These are phyloP conservation scores for Immersiella caudata DNA, from an alignment of 495 filamentous ascomycete species.

Conservation along the genomic window DNA sequence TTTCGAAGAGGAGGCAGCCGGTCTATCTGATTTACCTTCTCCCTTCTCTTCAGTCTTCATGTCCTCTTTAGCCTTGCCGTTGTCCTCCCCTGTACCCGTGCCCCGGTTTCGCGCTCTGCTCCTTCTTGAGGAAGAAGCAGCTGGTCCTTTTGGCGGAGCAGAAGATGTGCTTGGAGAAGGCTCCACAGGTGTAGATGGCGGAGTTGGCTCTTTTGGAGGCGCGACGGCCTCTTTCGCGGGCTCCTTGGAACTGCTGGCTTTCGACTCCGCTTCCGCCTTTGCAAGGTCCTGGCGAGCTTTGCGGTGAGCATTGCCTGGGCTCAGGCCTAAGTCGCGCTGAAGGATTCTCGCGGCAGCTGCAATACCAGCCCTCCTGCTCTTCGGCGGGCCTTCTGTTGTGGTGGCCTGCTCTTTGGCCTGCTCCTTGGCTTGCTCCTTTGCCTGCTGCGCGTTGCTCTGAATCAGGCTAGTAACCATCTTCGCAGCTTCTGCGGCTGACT, in stretches of 20 bases:
- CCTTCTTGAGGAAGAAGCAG: constrained; percentile 29
- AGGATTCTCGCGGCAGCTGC: constrained; percentile 81
- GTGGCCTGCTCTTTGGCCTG: constrained; percentile 20
- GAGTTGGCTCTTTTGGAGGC: constrained; percentile 28
- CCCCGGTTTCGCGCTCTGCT: constrained; percentile 33
- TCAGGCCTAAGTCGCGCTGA: constrained; percentile 87
- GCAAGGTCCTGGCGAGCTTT: constrained; percentile 55
- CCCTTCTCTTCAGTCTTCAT: constrained; percentile 19
- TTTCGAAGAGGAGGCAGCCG: constrained; percentile 18
- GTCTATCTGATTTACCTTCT: constrained; percentile 27
- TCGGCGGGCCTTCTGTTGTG: constrained; percentile 38
- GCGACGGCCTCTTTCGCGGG: constrained; percentile 31
- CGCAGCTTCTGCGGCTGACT: constrained; percentile 53
- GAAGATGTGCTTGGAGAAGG: constrained; percentile 10
- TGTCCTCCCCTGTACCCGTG: constrained; percentile 31
- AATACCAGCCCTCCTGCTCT: constrained; percentile 66
- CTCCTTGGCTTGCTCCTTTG: constrained; percentile 19
- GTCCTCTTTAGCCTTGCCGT: constrained; percentile 26
- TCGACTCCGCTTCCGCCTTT: constrained; percentile 52
- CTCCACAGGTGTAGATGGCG: constrained; percentile 33
- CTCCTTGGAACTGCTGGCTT: constrained; percentile 45
- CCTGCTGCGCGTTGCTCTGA: constrained; percentile 12
- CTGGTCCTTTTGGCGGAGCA: constrained; percentile 17
- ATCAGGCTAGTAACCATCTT: constrained; percentile 44
- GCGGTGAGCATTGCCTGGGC: constrained; percentile 59